phyloP scores from a whole-genome alignment of 73 alveolate species.

The Tetrahymena borealis region DNA sequence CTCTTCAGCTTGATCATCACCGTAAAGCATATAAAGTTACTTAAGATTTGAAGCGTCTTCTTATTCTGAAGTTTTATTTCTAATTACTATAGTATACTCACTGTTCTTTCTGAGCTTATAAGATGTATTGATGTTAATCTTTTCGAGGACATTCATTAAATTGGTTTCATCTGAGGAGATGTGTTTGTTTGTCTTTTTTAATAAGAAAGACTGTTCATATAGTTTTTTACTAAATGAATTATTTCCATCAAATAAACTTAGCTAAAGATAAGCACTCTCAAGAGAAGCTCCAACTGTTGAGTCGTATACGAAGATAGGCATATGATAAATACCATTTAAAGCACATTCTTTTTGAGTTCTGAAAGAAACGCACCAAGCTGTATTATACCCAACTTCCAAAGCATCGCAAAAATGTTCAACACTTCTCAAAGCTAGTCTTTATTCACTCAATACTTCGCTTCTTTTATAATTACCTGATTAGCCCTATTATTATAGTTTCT shows the following conservation, averaged over 20 bases:
- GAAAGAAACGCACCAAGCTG: not conserved
- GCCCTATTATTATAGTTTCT: no score
- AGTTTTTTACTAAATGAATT: not conserved
- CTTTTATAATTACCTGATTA: not conserved
- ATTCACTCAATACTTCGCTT: not conserved
- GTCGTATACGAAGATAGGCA: not conserved
- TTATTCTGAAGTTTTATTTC: not conserved
- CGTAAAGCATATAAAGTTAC: not conserved
- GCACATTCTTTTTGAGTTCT: not conserved
- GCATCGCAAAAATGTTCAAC: not conserved
- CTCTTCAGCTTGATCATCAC: not conserved
- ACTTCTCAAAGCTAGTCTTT: not conserved
- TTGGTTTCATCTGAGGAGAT: not conserved
- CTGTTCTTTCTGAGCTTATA: not conserved
- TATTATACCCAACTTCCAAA: not conserved
- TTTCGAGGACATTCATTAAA: not conserved
- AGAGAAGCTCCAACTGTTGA: not conserved
- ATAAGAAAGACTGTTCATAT: not conserved
- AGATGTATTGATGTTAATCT: not conserved
- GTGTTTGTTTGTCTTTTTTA: not conserved
- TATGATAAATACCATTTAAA: not conserved
- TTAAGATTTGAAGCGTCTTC: not conserved
- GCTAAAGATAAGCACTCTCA: not conserved
- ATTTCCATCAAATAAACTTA: not conserved
- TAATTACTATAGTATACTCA: not conserved